Base-by-base conservation (phyloP, 2,329 filamentous ascomycete species). In the Aspergillus caelatus region DNA sequence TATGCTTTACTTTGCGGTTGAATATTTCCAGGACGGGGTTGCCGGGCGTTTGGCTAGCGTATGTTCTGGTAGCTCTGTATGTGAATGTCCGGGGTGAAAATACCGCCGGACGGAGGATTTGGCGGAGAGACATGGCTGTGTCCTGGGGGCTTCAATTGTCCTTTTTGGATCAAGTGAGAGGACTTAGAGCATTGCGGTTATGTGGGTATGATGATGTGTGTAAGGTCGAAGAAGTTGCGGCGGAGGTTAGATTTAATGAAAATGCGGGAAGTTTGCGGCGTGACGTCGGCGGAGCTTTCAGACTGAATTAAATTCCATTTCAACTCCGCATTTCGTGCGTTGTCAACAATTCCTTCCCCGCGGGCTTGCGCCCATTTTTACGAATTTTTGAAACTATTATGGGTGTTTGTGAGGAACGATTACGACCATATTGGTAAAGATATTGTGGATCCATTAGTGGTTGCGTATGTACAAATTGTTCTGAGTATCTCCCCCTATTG, bases 21-120 rank as follows among this genome's bases (percentile, higher is more conserved):
- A 99, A 99, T 77, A 99, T 91, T 70, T 97, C 90, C 70, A 96
- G 88, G 43, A 89, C 88, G 30, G 93, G 91, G 46, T 88, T 87
- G 64, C 92, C 91, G 2, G 92, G 84, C 23, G 91, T 85, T 79
- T 93, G 90, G 63, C 92, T 87, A 58, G 94, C 94, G 79, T 95
- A 97, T 62, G 79, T 81, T 63, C 91, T 73, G 36, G 67, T 61
- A 36, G 66, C 30, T 32, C 56, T 43, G 32, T 58, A 58, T 57
- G 65, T 61, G 61, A 58, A 61, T 21, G 62, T 30, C 19, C 69
- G 69, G 57, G 67, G 68, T 23, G 68, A 66, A 9, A 71, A 62
- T 53, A 63, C 48, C 26, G 62, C 46, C 36, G 64, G 54, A 9
- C 62, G 64, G 39, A 68, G 46, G 34, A 69, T 52, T 36, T 67